Conservation (phyloP, 2,329 filamentous ascomycete species). For the Cladobotryum protrusum region DNA sequence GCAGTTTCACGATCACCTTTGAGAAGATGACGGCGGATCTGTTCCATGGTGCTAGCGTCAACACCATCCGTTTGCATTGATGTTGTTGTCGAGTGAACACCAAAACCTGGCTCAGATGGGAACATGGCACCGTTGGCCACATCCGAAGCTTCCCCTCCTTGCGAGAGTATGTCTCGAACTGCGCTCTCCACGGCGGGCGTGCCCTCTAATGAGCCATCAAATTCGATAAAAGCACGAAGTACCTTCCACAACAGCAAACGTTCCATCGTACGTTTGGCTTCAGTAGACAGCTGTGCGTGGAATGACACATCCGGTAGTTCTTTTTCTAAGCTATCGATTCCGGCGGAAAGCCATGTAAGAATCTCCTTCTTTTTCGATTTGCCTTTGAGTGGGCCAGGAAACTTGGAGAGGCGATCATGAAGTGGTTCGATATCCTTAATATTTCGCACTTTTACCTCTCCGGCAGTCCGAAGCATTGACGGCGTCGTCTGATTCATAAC, state of each 20-base stretch:
- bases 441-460: conserved; percentile 72
- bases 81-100: conserved; percentile 22
- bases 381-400: conserved; percentile 81
- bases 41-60: conserved; percentile 62
- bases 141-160: conserved; percentile 33
- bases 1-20: conserved; percentile 83
- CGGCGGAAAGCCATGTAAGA: conserved; percentile 68
- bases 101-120: conserved; percentile 18
- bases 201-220: conserved; percentile 77
- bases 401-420: conserved; percentile 66
- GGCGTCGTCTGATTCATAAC: conserved; percentile 65
- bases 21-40: conserved; percentile 67
- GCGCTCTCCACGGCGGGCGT: conserved; percentile 65
- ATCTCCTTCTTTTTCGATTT: conserved; percentile 97
- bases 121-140: conserved; percentile 22
- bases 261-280: conserved; percentile 70
- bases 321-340: conserved; percentile 68
- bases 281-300: conserved; percentile 46
- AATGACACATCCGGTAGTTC: conserved; percentile 44
- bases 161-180: conserved; percentile 67
- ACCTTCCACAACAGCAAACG: conserved; percentile 84
- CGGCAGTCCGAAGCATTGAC: conserved; percentile 74
- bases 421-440: conserved; percentile 68
- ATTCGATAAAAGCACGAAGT: conserved; percentile 71
- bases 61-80: conserved; percentile 56